Evolutionary conservation across 2,329 filamentous ascomycete species (phyloP).

Genomic region (Myriangium duriaei): DNA sequence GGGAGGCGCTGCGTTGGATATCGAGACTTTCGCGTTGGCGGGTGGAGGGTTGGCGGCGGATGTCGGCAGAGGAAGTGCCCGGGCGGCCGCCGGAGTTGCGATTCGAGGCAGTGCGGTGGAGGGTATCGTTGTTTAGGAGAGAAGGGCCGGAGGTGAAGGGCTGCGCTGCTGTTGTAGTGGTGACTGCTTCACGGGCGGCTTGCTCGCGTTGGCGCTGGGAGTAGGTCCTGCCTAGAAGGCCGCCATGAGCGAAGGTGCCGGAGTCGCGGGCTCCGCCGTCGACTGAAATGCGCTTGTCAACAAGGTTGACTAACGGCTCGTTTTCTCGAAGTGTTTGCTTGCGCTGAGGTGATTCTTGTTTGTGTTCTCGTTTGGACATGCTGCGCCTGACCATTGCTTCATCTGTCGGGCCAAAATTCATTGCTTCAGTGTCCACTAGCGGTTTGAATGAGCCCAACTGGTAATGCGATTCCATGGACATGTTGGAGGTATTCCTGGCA

Average conservation of each 20-base stretch:
- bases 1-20: slow-evolving; percentile 35
- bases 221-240: slow-evolving; percentile 39
- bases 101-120: slow-evolving; percentile 20
- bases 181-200: slow-evolving; percentile 26
- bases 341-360: slow-evolving; percentile 24
- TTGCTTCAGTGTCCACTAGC: slow-evolving; percentile 49
- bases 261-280: slow-evolving; percentile 13
- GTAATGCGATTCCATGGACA: slow-evolving; percentile 41
- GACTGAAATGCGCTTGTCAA: slow-evolving; percentile 13
- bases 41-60: slow-evolving; percentile 9
- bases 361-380: slow-evolving; percentile 26
- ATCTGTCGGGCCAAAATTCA: slow-evolving; percentile 36
- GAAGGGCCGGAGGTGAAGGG: slow-evolving; percentile 45
- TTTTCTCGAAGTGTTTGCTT: slow-evolving; percentile 20
- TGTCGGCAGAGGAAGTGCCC: background rate
- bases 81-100: slow-evolving; percentile 16
- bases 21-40: slow-evolving; percentile 20
- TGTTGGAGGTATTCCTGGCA: slow-evolving; percentile 20
- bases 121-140: slow-evolving; percentile 10
- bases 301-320: slow-evolving; percentile 23
- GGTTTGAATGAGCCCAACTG: slow-evolving; percentile 55
- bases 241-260: slow-evolving; percentile 32
- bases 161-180: slow-evolving; percentile 20
- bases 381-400: slow-evolving; percentile 17
- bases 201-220: slow-evolving; percentile 31